Base-by-base conservation (phyloP, 2,329 filamentous ascomycete genomes). In the Neoascochyta sp. region DNA sequence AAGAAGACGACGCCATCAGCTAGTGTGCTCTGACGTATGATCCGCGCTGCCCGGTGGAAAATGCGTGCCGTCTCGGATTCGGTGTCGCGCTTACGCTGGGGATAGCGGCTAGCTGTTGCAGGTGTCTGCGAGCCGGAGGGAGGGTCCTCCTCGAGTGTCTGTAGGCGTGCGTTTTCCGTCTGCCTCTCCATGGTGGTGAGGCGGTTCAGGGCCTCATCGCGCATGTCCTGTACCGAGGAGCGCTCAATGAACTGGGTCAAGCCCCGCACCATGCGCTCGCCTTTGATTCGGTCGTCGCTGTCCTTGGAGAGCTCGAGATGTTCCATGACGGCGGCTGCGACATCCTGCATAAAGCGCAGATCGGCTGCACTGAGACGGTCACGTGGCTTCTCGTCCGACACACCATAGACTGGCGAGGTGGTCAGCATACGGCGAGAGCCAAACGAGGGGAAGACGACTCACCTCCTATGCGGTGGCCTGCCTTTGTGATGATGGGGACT, bases 1-100 rank as follows among this genome's bases (percentile, higher is more conserved):
- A 61, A 61, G 32, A 62, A 61, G 4, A 59, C 46, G 1, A 57
- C 54, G n/a, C 59, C 59, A 23, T 60, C 57, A 3, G 55, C 45
- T 11, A 53, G 43, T 7, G 48, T 57, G 4, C 49, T 56, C 19
- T 62, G 48, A 6, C 55, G 53, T 22, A 62, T 56, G 16, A 61
- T 57, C 11, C 52, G 52, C 9, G 57, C 57, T 7, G 59, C 59
- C n/a, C 57, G 34, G 18, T 60, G 54, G 23, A 59, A 62, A 19
- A 61, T 52, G n/a, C 47, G 52, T 16, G 42, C 44, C 15, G 39
- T 41, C 29, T 49, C 51, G 5, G 42, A 45, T 16, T 54, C 50
- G 14, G 30, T 10, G n/a, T 56, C 48, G 11, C 31, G 33, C 34
- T 50, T 53, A 29, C 41, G 47, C 21, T 47, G 46, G 16, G 45